phyloP scores from a whole-genome alignment of 2,329 filamentous ascomycete species.

The Diaporthe caulivora region DNA sequence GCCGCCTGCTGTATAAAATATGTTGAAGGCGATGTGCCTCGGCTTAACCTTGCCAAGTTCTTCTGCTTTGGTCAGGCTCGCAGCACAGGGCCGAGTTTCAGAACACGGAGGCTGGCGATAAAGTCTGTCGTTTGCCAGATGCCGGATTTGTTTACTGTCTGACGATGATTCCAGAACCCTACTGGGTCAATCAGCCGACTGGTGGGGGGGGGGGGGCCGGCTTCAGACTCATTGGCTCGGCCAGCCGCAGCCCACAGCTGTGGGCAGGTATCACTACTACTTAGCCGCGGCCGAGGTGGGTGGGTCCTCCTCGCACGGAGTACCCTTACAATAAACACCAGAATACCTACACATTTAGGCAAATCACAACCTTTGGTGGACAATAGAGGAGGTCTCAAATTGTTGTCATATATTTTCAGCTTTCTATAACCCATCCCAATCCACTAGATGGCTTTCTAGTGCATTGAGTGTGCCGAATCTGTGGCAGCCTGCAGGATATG shows the following conservation, averaged over 20 bases:
- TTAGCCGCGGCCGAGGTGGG: no score
- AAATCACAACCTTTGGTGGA: no score
- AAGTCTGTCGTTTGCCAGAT: conserved; percentile 1
- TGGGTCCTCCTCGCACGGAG: no score
- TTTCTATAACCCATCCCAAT: no score
- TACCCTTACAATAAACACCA: no score
- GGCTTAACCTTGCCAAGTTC: background rate
- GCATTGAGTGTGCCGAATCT: no score
- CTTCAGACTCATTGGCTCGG: conserved; percentile 7
- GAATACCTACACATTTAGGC: no score
- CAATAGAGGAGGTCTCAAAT: no score
- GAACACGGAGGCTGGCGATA: background rate
- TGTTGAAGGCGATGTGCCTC: background rate
- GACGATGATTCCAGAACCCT: conserved; percentile 24
- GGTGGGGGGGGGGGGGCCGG: conserved; percentile 19
- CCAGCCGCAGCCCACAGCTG: background rate
- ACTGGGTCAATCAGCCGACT: conserved; percentile 19
- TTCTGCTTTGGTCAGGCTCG: background rate
- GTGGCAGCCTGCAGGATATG: conserved; percentile 8
- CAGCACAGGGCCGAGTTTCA: background rate
- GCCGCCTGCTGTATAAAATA: background rate
- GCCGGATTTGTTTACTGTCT: conserved; percentile 21
- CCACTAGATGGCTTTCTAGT: no score
- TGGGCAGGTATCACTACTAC: no score
- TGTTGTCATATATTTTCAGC: no score